Evolutionary conservation across 768 basidiomycete genomes (phyloP), one percentile per base, ranked within the genome.

Genomic region (Boletus subparvulus): DNA sequence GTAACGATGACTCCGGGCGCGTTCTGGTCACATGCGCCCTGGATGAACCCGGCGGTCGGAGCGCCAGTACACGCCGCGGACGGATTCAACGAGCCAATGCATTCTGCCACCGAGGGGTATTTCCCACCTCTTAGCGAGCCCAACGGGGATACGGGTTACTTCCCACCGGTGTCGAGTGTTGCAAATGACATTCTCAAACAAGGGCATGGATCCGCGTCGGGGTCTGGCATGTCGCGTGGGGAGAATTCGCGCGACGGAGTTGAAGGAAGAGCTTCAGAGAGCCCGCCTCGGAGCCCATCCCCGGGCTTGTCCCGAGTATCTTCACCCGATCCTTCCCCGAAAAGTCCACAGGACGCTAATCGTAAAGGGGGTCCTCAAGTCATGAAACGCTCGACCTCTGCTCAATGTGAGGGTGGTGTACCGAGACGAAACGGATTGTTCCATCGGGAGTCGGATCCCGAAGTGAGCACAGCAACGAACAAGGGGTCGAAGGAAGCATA

Each of bases 1-100:
- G 77, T 83, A 13, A 78, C 84, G 16, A 87, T 91, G 81, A 84
- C 83, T 16, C 88, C 90, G 30, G 88, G 85, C 14, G 83, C 83
- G 39, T 88, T 87, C 71, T 93, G 85, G 84, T 47, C 82, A 73
- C 61, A 84, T 80, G 35, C 81, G 77, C 73, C 79, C 44, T 76
- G 73, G 69, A 76, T 84, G 52, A 85, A 86, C 59, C 75, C 84
- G n/a, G 78, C 83, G 11, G 82, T 84, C 2, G 86, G 85, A 41
- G 86, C 84, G 28, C 86, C 85, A 0, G 75, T 81, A 28, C 78
- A 77, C 16, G 55, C 52, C 28, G 54, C 49, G 40, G 56, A 69
- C 47, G 68, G 56, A 50, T 41, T 43, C 3, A 28, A 58, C 12
- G 63, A 61, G 8, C 54, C 46, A 33, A 49, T 56, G 13, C 47